These are phyloP conservation scores for Crithidia expoeki DNA, from an alignment of 208 protist species.

Conservation along the genomic window DNA sequence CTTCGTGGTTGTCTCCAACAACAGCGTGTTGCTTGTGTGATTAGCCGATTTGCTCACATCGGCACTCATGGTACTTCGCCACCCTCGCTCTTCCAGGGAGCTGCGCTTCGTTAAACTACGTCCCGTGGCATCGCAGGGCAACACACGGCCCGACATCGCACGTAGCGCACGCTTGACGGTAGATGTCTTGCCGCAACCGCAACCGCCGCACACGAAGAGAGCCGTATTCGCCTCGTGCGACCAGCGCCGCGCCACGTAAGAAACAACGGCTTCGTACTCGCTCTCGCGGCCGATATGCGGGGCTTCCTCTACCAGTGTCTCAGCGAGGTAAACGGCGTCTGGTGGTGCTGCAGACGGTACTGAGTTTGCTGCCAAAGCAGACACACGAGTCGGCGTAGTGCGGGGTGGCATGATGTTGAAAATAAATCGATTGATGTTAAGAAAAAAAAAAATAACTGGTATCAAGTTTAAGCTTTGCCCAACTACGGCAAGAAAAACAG, in stretches of 20 bases:
- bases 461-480: too few relatives aligned
- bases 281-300: conserved; percentile 43
- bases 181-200: conserved; percentile 85
- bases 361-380: neutral
- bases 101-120: conserved; percentile 27
- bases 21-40: neutral
- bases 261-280: conserved; percentile 63
- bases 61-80: neutral
- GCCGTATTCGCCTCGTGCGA: conserved; percentile 37
- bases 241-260: conserved; percentile 56
- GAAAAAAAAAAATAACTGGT: conserved; percentile 1
- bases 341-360: neutral
- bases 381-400: neutral
- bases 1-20: neutral
- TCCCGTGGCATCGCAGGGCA: conserved; percentile 54
- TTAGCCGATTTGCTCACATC: neutral
- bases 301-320: conserved; percentile 32
- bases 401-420: neutral
- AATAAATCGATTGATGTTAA: neutral
- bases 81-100: conserved; percentile 27
- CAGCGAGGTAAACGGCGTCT: conserved; percentile 10
- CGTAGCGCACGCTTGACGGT: conserved; percentile 77
- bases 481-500: neutral
- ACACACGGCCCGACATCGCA: conserved; percentile 44
- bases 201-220: conserved; percentile 86